Base-by-base conservation (phyloP, 306 rosid species). In the Corylus heterophylla region DNA sequence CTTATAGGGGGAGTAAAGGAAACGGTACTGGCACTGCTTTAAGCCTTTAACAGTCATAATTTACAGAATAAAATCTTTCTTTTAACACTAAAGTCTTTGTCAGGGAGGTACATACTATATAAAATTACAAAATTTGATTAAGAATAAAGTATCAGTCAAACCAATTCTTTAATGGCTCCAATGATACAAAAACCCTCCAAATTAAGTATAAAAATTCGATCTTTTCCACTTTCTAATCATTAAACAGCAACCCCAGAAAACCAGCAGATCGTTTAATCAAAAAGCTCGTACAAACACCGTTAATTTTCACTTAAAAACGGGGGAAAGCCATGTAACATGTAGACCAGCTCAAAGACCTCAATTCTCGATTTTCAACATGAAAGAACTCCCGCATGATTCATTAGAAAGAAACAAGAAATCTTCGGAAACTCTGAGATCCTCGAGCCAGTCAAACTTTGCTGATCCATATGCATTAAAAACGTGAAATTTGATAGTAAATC, bases 381-480 rank as follows among this genome's bases (percentile, higher is more conserved):
- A 68, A 74, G 56, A 69, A 79, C 50, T 67, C 44, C 64, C 62
- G 75, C 54, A 76, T 75, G 79, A 42, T 67, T 74, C 16, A 76
- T 51, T 47, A 10, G 79, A 88, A 83, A 78, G 78, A 37, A 67
- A 78, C 85, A 54, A 79, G 48, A 27, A 39, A 44, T 82, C 76
- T 78, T 9, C 76, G 80, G 82, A 84, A 78, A 89, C 81, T 69
- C 78, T 73, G 63, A 80, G 75, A 48, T 84, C 79, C 86, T 87
- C 80, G 83, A 78, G 76, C 52, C 31, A 74, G 83, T 54, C 74
- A 75, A 78, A 59, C 6, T 68, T 78, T 80, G 77, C 87, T 74
- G 78, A 85, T 86, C 92, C 90, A 89, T 80, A 86, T 82, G 91
- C 92, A 80, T 67, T 78, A 79, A 78, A 76, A 71, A 81, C 59